Percentiles rank a stretch among this genome's conserved stretches.
Evolutionary conservation across 768 basidiomycete species (phyloP).

Genomic region (Tricholoma terreum): DNA sequence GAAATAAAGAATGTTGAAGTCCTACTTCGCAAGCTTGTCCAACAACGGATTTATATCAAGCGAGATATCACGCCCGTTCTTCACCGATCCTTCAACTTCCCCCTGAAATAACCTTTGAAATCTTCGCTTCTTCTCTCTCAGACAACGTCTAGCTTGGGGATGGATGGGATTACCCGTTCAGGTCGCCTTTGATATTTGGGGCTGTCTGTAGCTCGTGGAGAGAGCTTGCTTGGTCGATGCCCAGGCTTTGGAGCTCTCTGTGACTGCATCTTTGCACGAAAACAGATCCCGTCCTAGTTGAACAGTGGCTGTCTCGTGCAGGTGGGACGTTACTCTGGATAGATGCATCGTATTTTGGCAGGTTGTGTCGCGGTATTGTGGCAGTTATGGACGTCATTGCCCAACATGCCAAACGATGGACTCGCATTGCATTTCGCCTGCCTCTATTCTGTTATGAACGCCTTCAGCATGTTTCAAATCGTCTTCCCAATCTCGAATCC

Average conservation of each 20-base stretch:
- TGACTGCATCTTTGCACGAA: not conserved
- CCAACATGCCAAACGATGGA: not conserved
- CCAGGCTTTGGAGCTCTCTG: not conserved
- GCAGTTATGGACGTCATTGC: not conserved
- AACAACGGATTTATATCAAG: too few species aligned
- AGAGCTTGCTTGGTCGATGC: too few species aligned
- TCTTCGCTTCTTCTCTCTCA: not conserved
- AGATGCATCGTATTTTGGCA: too few species aligned
- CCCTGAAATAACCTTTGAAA: not conserved
- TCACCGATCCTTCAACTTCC: not conserved
- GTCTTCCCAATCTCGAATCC: not conserved
- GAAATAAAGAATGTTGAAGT: too few species aligned
- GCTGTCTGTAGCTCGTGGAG: not conserved
- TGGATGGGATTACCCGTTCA: too few species aligned
- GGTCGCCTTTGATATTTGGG: not conserved
- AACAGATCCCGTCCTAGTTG: not conserved
- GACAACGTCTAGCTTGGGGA: not conserved
- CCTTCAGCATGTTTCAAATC: not conserved
- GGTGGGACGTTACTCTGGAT: not conserved
- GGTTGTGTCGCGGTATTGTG: not conserved
- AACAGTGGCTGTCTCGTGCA: not conserved
- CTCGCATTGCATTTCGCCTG: not conserved
- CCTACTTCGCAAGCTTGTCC: too few species aligned
- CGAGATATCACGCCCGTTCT: too few species aligned
- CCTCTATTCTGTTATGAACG: not conserved